Evolutionary conservation across 192 early-diverging fungal genomes (phyloP), one percentile per base, ranked within the genome.

Genomic region (Cladochytrium replicatum): DNA sequence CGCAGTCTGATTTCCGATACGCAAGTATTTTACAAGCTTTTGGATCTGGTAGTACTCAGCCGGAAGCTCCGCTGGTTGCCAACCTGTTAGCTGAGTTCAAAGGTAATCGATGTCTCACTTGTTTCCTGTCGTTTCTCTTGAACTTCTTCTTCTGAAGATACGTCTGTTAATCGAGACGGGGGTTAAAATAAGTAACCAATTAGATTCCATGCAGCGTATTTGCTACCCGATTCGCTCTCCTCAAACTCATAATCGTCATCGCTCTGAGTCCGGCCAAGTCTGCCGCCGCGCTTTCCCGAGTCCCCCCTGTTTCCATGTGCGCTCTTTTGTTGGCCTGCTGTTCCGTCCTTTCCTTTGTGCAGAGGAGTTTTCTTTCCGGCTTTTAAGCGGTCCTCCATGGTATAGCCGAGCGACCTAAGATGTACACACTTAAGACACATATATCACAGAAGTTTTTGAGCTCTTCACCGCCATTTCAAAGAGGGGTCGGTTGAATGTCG

Each of bases 41-140:
- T 76, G 76, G 29, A 81, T 80, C 39, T 66, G 67, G 49, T 78
- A 81, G 55, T 80, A 75, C 43, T 81, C 78, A 17, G 72, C 61
- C 4, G 74, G 78, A 8, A 81, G 58, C 41, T 81, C 78, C 38
- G 67, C 75, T 76, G 32, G 11, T 8, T 34, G 11, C 26, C 26
- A 46, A 42, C 2, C 40, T 31, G 41, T 49, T 31, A 24, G 53
- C 29, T 3, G 63, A n/a, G 23, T 46, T 11, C 15, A 54, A 29
- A 56, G 24, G 4, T 46, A 57, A 45, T 11, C 6, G 29, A 32
- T 24, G 21, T 30, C 57, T 65, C 52, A 77, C 75, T 57, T 40
- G 60, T 78, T 26, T 81, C 77, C 42, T 71, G 77, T 32, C 69
- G 47, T 55, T 81, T 77, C 29, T 80, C 76, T 48, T 65, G 68